phyloP scores from a whole-genome alignment of 805 yeast genomes.

The Candida hungchunana region DNA sequence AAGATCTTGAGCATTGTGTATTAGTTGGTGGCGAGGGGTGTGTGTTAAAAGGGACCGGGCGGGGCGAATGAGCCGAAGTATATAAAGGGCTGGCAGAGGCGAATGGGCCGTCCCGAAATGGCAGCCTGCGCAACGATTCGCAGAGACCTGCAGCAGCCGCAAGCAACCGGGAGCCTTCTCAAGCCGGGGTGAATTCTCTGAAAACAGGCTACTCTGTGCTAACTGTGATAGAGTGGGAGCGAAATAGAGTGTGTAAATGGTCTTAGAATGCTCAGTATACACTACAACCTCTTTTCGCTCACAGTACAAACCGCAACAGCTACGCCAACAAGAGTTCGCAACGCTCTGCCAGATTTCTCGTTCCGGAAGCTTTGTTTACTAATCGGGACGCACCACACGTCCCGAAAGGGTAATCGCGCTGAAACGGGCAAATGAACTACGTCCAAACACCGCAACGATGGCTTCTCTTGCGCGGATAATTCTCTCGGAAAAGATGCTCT shows the following conservation, averaged over 20 bases:
- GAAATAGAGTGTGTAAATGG: no score
- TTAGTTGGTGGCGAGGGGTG: not conserved
- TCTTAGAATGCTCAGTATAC: not conserved
- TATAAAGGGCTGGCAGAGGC: conserved; percentile 5
- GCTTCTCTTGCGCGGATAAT: conserved; percentile 10
- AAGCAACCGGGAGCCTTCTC: no score
- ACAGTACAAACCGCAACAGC: no score
- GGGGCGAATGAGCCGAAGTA: conserved; percentile 6
- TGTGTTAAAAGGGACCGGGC: not conserved
- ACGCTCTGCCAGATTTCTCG: conserved; percentile 11
- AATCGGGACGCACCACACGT: conserved; percentile 4
- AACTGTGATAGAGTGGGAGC: no score
- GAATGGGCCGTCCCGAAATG: conserved; percentile 6
- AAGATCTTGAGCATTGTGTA: conserved; percentile 44
- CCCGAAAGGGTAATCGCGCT: conserved; percentile 11
- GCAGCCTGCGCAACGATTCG: conserved; percentile 7
- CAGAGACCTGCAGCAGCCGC: conserved; percentile 11
- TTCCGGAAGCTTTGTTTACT: conserved; percentile 17
- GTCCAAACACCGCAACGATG: conserved; percentile 7
- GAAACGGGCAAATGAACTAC: conserved; percentile 16
- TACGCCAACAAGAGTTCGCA: no score
- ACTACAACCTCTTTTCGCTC: not conserved
- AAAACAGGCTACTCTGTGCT: no score
- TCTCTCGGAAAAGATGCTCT: not conserved
- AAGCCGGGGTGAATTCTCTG: no score